phyloP scores from a whole-genome alignment of 257 asterid genomes.

The Solanum gracilifrons region DNA sequence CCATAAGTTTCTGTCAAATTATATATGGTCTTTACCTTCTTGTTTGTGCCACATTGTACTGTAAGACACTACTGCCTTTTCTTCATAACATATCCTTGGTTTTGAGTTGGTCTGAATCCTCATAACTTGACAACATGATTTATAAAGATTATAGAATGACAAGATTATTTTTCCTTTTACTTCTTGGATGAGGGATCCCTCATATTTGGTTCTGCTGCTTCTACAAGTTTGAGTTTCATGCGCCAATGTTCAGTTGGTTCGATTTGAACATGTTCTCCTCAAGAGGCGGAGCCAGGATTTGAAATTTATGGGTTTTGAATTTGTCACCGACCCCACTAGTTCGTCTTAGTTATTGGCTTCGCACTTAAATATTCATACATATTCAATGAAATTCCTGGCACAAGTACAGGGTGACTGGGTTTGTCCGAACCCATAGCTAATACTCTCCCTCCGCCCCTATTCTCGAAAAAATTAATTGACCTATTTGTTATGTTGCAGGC shows the following conservation, averaged over 20 bases:
- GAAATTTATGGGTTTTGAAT: constrained; percentile 5
- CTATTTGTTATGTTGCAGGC: constrained; percentile 36
- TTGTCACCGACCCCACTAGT: not conserved
- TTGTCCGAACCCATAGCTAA: not conserved
- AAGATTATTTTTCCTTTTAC: too few relatives aligned
- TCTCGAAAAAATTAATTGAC: not conserved
- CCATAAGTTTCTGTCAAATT: too few relatives aligned
- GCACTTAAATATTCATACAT: not conserved
- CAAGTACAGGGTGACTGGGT: not conserved
- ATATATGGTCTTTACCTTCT: too few relatives aligned
- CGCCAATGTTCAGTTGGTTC: too few relatives aligned
- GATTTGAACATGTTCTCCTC: too few relatives aligned
- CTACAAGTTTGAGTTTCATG: not conserved
- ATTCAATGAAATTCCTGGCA: not conserved
- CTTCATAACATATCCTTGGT: too few relatives aligned
- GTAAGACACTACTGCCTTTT: too few relatives aligned
- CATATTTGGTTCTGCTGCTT: not conserved
- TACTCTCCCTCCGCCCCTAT: not conserved
- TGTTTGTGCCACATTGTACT: too few relatives aligned
- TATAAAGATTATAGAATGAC: too few relatives aligned
- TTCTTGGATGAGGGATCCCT: not conserved
- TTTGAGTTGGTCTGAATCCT: too few relatives aligned
- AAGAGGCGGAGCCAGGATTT: too few relatives aligned
- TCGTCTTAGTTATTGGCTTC: not conserved
- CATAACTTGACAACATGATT: too few relatives aligned